Percentiles rank a stretch among this genome's conserved stretches.
These are phyloP conservation scores for Polygonum aviculare DNA, from an alignment of 148 eudicot genomes.

Conservation along the genomic window DNA sequence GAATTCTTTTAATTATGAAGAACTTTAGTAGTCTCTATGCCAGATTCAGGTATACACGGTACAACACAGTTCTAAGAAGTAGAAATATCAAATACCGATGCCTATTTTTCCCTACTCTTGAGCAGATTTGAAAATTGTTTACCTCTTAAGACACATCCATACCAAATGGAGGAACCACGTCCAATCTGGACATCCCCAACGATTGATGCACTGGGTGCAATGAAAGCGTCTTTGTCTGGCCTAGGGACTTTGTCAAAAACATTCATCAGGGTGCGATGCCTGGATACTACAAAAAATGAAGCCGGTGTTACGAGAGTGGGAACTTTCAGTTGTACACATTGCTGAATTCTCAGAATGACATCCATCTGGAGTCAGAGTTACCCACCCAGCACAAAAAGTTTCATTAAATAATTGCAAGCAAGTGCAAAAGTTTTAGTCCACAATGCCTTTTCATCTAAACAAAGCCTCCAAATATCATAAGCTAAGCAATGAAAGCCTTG, in stretches of 20 bases:
- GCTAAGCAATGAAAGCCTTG: neutral
- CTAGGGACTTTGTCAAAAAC: constrained; percentile 69
- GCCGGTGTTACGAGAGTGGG: constrained; percentile 8
- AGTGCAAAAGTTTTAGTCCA: neutral
- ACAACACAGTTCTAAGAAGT: neutral
- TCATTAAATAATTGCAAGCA: neutral
- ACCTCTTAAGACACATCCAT: constrained; percentile 95
- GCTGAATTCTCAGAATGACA: neutral
- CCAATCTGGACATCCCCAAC: constrained; percentile 83
- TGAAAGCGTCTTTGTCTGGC: constrained; percentile 73
- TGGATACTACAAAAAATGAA: constrained; percentile 45
- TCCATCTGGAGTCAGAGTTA: neutral
- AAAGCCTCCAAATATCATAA: neutral
- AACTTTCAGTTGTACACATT: neutral
- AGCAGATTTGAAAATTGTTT: constrained; percentile 14
- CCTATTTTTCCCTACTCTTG: neutral
- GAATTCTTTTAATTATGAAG: neutral
- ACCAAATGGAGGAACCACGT: constrained; percentile 76
- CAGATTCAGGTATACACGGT: neutral
- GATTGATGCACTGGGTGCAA: constrained; percentile 93
- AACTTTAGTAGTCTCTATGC: neutral
- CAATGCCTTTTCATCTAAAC: neutral
- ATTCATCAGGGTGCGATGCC: constrained; percentile 93
- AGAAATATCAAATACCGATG: neutral
- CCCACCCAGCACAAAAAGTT: neutral